Base-by-base conservation (phyloP, 257 asterid genomes). In the Ocimum tenuiflorum region DNA sequence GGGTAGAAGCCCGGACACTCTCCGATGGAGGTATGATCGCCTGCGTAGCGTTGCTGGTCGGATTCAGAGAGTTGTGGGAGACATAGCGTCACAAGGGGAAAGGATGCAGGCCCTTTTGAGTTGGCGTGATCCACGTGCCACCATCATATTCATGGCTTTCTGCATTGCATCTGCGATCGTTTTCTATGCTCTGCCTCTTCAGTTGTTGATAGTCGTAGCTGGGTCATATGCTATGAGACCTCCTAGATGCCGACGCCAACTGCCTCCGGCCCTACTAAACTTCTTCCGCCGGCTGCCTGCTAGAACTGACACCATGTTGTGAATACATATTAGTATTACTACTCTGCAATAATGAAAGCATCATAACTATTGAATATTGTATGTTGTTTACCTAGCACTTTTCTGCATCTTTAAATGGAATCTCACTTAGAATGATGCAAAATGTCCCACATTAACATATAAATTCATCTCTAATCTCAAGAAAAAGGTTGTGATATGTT, bases 91-190 rank as follows among this genome's bases (percentile, higher is more conserved):
- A 46, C 95, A 84, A 42, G 96, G 95, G 4, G 96, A 88, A 81
- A 86, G 91, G 63, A 9, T 88, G 14, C 81, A 82, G 27, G 59
- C 88, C 8, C 62, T 88, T 68, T 83, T 86, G 7, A 78, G 85
- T 69, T 88, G 96, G 96, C 71, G 96, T 70, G 95, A 88, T 53
- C 95, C 96, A 0, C 75, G 95, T 35, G 96, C 96, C 6, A 88
- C 95, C 0, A 68, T 84, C 68, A 36, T 88, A 70, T 88, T 88
- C 61, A 59, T 88, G 0, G 63, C 79, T 38, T 2, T 38, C 7
- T 38, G 0, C 13, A 8, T 4, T 38, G 13, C 13, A 2, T 38
- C 7, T 10, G 45, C 45, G n/a, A 36, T 36, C 10, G 42, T 36
- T 9, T 36, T 36, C 42, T 36, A 36, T 11, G 6, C 42, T 2